These are phyloP conservation scores for Teunomyces gatunensis DNA, from an alignment of 805 yeast genomes.

Conservation along the genomic window DNA sequence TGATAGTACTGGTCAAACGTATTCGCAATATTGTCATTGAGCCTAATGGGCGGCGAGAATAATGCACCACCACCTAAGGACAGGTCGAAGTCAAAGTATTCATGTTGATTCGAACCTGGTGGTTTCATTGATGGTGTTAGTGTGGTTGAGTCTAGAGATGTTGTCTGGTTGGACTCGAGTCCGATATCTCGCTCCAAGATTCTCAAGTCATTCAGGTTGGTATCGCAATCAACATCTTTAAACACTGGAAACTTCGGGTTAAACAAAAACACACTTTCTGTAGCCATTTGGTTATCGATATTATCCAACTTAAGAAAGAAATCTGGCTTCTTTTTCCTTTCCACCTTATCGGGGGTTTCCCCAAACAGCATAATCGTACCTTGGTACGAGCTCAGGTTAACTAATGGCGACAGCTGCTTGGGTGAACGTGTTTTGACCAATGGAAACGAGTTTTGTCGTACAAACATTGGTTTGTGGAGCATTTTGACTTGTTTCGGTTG, in stretches of 20 bases:
- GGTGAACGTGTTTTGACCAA: conserved; percentile 3
- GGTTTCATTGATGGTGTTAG: conserved; percentile 35
- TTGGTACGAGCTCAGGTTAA: not conserved
- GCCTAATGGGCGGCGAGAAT: not conserved
- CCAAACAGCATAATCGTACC: not conserved
- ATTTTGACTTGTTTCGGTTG: conserved; percentile 6
- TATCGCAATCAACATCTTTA: conserved; percentile 9
- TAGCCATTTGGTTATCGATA: conserved; percentile 6
- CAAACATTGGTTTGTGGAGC: conserved; percentile 9
- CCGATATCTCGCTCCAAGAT: conserved; percentile 17
- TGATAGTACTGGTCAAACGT: not conserved
- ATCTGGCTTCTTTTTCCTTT: conserved; percentile 7
- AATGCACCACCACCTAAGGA: not conserved
- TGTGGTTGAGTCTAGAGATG: conserved; percentile 10
- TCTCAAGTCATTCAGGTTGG: conserved; percentile 10
- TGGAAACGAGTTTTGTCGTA: conserved; percentile 16
- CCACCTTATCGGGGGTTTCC: not conserved
- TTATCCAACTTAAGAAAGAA: conserved; percentile 13
- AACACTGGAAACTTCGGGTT: conserved; percentile 10
- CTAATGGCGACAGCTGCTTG: conserved; percentile 1
- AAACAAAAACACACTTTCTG: conserved; percentile 8
- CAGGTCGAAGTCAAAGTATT: conserved; percentile 13
- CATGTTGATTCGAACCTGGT: conserved; percentile 19
- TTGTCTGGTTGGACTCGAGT: conserved; percentile 8
- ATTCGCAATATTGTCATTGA: not conserved